phyloP scores from a whole-genome alignment of 2,329 filamentous ascomycete genomes.

The Grosmannia clavigera region DNA sequence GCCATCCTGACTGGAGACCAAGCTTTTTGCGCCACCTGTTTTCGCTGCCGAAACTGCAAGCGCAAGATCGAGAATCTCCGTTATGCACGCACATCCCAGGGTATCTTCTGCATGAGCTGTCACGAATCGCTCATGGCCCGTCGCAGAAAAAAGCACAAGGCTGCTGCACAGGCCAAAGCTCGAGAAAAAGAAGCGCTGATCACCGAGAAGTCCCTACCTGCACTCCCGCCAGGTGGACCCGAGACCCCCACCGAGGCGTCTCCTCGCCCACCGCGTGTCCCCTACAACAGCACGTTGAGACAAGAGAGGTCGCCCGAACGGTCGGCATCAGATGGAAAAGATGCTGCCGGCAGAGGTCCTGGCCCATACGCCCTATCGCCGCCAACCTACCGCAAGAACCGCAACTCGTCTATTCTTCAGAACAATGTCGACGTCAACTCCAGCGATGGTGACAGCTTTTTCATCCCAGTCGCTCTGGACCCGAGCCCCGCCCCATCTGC shows the following conservation, averaged over 20 bases:
- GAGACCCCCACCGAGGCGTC: conserved; percentile 60
- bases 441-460: conserved; percentile 53
- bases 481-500: conserved; percentile 47
- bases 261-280: conserved; percentile 45
- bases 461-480: conserved; percentile 66
- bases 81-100: conserved; percentile 94
- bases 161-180: conserved; percentile 46
- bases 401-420: conserved; percentile 54
- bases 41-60: conserved; percentile 96
- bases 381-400: conserved; percentile 65
- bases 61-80: conserved; percentile 96
- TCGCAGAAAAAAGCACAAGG: conserved; percentile 74
- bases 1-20: conserved; percentile 96
- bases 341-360: neutral
- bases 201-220: conserved; percentile 85
- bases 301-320: conserved; percentile 44
- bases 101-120: conserved; percentile 98
- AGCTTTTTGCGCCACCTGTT: conserved; percentile 94
- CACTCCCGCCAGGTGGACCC: conserved; percentile 65
- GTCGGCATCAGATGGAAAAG: conserved; percentile 19
- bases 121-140: conserved; percentile 94
- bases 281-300: conserved; percentile 37
- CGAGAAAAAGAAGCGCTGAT: conserved; percentile 55
- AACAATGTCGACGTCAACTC: conserved; percentile 22
- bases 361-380: conserved; percentile 51